phyloP scores from a whole-genome alignment of 73 alveolate species.

The Tetrahymena thermophila region DNA sequence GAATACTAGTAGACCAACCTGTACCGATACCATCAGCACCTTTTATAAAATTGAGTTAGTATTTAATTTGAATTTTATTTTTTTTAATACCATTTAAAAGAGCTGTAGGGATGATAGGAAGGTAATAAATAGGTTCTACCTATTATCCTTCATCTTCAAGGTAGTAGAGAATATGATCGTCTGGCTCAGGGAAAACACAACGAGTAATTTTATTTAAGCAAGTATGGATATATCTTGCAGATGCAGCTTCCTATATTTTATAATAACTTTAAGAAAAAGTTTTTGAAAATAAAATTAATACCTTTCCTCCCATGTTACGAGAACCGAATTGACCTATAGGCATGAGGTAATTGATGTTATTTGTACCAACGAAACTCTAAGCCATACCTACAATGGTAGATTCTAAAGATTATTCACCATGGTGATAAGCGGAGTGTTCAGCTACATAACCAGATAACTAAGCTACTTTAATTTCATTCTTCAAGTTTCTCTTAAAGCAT shows the following conservation, averaged over 20 bases:
- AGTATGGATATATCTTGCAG: slow-evolving; percentile 97
- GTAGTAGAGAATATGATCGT: slow-evolving; percentile 80
- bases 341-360: slow-evolving; percentile 89
- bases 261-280: not conserved
- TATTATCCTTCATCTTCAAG: slow-evolving; percentile 90
- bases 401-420: slow-evolving; percentile 91
- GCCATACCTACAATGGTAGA: slow-evolving; percentile 98
- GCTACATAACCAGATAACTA: slow-evolving; percentile 96
- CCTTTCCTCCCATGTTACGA: slow-evolving; percentile 92
- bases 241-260: slow-evolving; percentile 81
- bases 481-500: slow-evolving; percentile 79
- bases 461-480: slow-evolving; percentile 95
- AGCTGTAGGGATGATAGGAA: slow-evolving; percentile 91
- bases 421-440: slow-evolving; percentile 98
- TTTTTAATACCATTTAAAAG: slow-evolving; percentile 71
- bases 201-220: slow-evolving; percentile 70
- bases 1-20: slow-evolving; percentile 98
- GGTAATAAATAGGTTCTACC: slow-evolving; percentile 93
- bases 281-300: not conserved
- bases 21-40: slow-evolving; percentile 99
- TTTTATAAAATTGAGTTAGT: not conserved
- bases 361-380: slow-evolving; percentile 96
- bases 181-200: slow-evolving; percentile 74
- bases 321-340: slow-evolving; percentile 99
- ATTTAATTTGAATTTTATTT: not conserved